phyloP scores from a whole-genome alignment of 78 protist genomes.

The Acrasis kona region DNA sequence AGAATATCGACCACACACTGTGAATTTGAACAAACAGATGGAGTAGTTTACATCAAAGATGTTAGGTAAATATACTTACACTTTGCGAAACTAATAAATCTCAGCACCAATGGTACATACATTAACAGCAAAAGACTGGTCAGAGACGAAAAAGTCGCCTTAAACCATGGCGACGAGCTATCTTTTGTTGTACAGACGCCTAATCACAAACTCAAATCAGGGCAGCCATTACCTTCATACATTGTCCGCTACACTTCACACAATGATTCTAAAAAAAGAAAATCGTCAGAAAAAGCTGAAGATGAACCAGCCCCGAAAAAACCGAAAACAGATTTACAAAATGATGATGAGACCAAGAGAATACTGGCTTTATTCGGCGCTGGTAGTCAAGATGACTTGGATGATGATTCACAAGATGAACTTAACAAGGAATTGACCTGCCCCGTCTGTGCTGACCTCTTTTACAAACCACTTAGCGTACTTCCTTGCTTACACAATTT shows the following conservation, averaged over 20 bases:
- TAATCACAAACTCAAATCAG: neutral
- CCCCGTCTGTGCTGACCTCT: constrained; percentile 35
- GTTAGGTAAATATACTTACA: neutral
- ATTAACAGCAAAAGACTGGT: neutral
- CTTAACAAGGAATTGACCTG: constrained; percentile 18
- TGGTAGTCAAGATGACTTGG: too few relatives aligned
- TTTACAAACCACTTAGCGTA: constrained; percentile 32
- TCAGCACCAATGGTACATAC: constrained; percentile 12
- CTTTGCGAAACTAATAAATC: too few relatives aligned
- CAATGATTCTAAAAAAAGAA: neutral
- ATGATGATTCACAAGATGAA: neutral
- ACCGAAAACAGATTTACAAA: neutral
- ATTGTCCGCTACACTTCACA: neutral
- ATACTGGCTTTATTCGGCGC: too few relatives aligned
- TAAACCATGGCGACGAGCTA: neutral
- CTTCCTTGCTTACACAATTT: constrained; percentile 53
- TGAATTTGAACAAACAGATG: neutral
- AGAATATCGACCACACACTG: neutral
- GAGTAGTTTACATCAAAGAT: neutral
- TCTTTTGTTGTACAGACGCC: neutral
- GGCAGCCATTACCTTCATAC: neutral
- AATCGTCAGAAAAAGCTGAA: neutral
- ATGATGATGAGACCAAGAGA: too few relatives aligned
- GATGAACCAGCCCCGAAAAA: neutral
- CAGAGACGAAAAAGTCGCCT: neutral